These are phyloP conservation scores for Bipolaris cookei DNA, from an alignment of 2,329 filamentous ascomycete species.

Conservation along the genomic window DNA sequence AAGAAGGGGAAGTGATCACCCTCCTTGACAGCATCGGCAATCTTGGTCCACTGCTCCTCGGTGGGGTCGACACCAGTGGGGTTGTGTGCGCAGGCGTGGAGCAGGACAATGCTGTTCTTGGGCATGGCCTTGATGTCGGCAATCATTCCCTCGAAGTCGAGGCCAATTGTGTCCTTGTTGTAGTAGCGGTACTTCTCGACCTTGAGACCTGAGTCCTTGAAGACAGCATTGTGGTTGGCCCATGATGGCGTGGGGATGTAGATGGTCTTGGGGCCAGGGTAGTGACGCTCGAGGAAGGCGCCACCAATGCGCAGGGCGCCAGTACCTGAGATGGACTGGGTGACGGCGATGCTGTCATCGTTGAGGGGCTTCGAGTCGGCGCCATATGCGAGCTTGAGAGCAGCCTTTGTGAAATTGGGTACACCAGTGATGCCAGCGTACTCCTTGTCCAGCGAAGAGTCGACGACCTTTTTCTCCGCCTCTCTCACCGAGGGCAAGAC, in stretches of 20 bases:
- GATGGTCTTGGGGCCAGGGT: slow-evolving; percentile 89
- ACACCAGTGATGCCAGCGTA: slow-evolving; percentile 98
- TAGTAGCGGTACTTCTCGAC: slow-evolving; percentile 98
- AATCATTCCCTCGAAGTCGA: slow-evolving; percentile 94
- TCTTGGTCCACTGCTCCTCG: slow-evolving; percentile 87
- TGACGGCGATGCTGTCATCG: slow-evolving; percentile 81
- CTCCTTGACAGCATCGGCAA: slow-evolving; percentile 84
- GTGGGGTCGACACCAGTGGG: slow-evolving; percentile 96
- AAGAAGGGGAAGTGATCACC: slow-evolving; percentile 94
- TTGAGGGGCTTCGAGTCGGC: slow-evolving; percentile 76
- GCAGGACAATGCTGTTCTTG: slow-evolving; percentile 84
- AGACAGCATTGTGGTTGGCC: slow-evolving; percentile 98
- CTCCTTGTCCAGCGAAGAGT: slow-evolving; percentile 86
- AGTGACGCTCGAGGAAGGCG: slow-evolving; percentile 91
- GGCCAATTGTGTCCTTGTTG: slow-evolving; percentile 96
- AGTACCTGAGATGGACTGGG: slow-evolving; percentile 97
- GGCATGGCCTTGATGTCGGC: slow-evolving; percentile 89
- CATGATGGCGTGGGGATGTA: slow-evolving; percentile 96
- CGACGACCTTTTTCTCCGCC: slow-evolving; percentile 86
- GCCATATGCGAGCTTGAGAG: slow-evolving; percentile 90
- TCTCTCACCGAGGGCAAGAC: slow-evolving; percentile 91
- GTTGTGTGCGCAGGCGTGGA: slow-evolving; percentile 98
- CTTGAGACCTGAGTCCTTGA: slow-evolving; percentile 88
- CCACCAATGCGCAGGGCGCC: slow-evolving; percentile 94
- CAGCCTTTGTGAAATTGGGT: slow-evolving; percentile 89